These are phyloP conservation scores for Russula emetica DNA, from an alignment of 768 basidiomycete species.

Conservation along the genomic window DNA sequence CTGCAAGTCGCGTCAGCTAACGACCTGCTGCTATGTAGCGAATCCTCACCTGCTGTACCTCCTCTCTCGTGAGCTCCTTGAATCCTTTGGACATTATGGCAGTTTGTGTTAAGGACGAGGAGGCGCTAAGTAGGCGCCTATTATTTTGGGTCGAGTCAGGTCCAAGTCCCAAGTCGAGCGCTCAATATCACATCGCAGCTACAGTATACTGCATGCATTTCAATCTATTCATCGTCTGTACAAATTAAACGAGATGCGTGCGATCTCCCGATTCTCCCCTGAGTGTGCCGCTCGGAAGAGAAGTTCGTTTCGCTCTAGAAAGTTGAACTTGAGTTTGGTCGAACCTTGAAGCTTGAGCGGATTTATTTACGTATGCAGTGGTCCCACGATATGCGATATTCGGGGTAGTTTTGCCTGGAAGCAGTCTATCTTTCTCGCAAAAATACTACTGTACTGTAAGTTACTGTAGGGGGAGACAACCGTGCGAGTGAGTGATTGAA, in stretches of 20 bases:
- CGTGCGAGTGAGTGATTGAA: slow-evolving; percentile 16
- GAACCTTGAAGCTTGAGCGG: slow-evolving; percentile 1
- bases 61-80: slow-evolving; percentile 47
- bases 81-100: slow-evolving; percentile 23
- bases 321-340: background rate
- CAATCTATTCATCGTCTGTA: background rate
- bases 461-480: slow-evolving; percentile 1
- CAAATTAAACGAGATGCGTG: background rate
- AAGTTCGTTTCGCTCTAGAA: background rate
- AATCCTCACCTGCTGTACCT: slow-evolving; percentile 60
- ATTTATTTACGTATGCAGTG: background rate
- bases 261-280: background rate
- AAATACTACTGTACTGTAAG: too few species aligned
- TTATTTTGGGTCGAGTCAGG: background rate
- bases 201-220: too few species aligned
- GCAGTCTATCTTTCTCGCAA: slow-evolving; percentile 4
- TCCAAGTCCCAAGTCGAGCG: too few species aligned
- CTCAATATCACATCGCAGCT: background rate
- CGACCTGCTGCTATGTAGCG: too few species aligned
- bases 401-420: slow-evolving; percentile 11
- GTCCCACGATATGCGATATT: background rate
- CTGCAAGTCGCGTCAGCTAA: slow-evolving; percentile 38
- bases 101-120: background rate
- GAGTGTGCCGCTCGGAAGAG: background rate
- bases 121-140: background rate